These are phyloP conservation scores for Aspergillus puulaauensis DNA, from an alignment of 2,329 filamentous ascomycete genomes.

Conservation along the genomic window DNA sequence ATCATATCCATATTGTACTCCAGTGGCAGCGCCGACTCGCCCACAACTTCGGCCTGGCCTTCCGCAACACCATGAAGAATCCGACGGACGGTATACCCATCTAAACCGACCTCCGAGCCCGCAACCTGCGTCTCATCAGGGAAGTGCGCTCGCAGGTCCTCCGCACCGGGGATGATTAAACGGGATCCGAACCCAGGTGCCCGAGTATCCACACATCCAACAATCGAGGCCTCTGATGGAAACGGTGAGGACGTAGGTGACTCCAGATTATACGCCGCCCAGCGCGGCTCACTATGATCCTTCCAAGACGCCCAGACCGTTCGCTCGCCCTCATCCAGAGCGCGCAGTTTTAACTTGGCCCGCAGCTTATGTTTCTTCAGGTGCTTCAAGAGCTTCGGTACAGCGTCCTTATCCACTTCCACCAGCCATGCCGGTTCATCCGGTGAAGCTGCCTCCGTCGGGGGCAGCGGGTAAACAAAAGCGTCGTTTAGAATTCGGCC, in stretches of 20 bases:
- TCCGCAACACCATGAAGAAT: slow-evolving; percentile 82
- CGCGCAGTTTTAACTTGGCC: slow-evolving; percentile 69
- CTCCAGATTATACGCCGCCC: slow-evolving; percentile 41
- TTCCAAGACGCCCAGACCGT: slow-evolving; percentile 75
- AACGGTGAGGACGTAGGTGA: slow-evolving; percentile 32
- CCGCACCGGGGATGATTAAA: slow-evolving; percentile 37
- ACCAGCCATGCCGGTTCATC: slow-evolving; percentile 63
- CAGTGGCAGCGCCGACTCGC: slow-evolving; percentile 73
- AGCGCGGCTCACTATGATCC: slow-evolving; percentile 42
- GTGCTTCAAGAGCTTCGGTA: slow-evolving; percentile 64
- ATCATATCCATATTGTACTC: slow-evolving; percentile 88
- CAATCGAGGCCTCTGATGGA: slow-evolving; percentile 24
- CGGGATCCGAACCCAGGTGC: slow-evolving; percentile 42
- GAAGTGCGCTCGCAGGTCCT: slow-evolving; percentile 31
- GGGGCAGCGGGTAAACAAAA: slow-evolving; percentile 73
- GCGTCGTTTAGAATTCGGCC: slow-evolving; percentile 86
- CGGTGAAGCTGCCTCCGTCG: slow-evolving; percentile 19
- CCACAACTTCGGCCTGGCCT: slow-evolving; percentile 74
- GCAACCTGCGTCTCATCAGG: slow-evolving; percentile 40
- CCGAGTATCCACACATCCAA: slow-evolving; percentile 40
- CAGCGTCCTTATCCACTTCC: slow-evolving; percentile 74
- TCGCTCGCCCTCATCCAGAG: slow-evolving; percentile 65
- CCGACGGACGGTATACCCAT: slow-evolving; percentile 71
- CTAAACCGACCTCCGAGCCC: slow-evolving; percentile 50
- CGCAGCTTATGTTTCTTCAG: slow-evolving; percentile 84